These are phyloP conservation scores for Alternaria viburni DNA, from an alignment of 2,329 filamentous ascomycete genomes.

Conservation along the genomic window DNA sequence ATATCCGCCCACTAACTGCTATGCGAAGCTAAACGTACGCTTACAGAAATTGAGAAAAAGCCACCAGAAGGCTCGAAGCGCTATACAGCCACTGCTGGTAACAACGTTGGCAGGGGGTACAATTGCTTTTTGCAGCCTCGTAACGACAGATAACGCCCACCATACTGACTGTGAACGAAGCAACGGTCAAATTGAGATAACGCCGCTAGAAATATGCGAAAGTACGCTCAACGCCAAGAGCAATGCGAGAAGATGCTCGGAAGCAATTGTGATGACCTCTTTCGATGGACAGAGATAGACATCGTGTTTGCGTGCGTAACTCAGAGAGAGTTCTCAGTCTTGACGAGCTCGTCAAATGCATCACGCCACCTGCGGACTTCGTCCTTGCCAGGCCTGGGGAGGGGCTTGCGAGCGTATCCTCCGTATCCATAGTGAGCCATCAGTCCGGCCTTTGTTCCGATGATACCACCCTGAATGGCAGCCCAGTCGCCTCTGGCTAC, in stretches of 20 bases:
- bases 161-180: conserved; percentile 5
- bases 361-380: conserved; percentile 50
- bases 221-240: conserved; percentile 33
- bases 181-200: conserved; percentile 17
- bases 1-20: conserved; percentile 8
- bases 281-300: background rate
- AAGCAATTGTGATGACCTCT: background rate
- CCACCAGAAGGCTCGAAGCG: background rate
- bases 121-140: conserved; percentile 24
- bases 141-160: conserved; percentile 20
- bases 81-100: background rate
- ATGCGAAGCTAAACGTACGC: conserved; percentile 18
- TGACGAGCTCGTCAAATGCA: conserved; percentile 54
- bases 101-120: background rate
- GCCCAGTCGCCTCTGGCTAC: conserved; percentile 73
- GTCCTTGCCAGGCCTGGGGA: conserved; percentile 57
- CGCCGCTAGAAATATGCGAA: conserved; percentile 30
- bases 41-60: background rate
- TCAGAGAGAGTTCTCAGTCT: conserved; percentile 49
- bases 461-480: conserved; percentile 71
- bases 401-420: conserved; percentile 64
- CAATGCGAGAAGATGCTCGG: conserved; percentile 25
- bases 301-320: background rate
- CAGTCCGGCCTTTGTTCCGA: conserved; percentile 71
- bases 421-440: conserved; percentile 70